phyloP scores from a whole-genome alignment of 2,329 filamentous ascomycete species.

The Cladophialophora psammophila region DNA sequence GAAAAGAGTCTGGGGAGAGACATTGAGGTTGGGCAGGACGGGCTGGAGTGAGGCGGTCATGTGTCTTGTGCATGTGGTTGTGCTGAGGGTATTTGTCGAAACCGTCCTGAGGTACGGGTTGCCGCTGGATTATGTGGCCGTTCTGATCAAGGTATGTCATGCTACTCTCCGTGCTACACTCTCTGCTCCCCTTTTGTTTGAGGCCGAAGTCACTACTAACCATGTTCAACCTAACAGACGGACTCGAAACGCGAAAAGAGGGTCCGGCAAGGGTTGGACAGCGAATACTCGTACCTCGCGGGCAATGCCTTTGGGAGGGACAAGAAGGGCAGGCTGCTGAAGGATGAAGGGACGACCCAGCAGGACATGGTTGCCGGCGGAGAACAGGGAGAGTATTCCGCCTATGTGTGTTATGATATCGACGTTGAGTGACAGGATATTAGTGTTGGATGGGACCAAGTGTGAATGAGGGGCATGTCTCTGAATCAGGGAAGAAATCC shows the following conservation, averaged over 20 bases:
- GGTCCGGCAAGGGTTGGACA: conserved; percentile 78
- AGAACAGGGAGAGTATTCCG: conserved; percentile 85
- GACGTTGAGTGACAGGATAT: conserved; percentile 63
- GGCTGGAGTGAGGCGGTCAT: conserved; percentile 96
- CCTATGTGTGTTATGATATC: conserved; percentile 97
- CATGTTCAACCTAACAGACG: conserved; percentile 62
- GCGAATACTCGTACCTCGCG: conserved; percentile 86
- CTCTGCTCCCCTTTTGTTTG: background rate
- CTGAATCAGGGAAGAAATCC: background rate
- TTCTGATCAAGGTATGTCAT: conserved; percentile 76
- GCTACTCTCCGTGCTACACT: background rate
- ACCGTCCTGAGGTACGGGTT: conserved; percentile 95
- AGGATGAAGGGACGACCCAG: conserved; percentile 81
- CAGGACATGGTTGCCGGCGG: conserved; percentile 67
- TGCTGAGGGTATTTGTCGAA: conserved; percentile 93
- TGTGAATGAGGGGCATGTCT: background rate
- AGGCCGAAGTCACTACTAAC: background rate
- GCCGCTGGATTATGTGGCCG: conserved; percentile 86
- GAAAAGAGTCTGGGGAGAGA: conserved; percentile 91
- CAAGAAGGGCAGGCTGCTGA: conserved; percentile 89
- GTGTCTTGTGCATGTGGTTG: conserved; percentile 93
- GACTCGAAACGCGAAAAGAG: conserved; percentile 83
- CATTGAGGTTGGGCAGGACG: conserved; percentile 83
- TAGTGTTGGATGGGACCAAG: background rate
- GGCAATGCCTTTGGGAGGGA: conserved; percentile 93